phyloP scores from a whole-genome alignment of 139 green algal species.

The Astrephomene gubernaculifera region DNA sequence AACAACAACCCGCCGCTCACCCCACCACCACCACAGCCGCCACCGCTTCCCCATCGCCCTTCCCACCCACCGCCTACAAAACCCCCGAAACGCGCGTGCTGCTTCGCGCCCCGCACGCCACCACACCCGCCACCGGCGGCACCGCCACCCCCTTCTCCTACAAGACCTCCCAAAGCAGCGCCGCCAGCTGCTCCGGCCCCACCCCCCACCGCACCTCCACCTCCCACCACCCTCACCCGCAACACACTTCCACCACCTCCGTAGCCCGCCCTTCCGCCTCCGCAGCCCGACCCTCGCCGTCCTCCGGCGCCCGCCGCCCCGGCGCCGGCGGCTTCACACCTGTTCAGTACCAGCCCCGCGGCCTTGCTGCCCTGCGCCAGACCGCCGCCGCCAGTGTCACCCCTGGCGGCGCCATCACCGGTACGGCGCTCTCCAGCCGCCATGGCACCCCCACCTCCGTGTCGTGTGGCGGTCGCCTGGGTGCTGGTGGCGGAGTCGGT shows the following conservation, averaged over 20 bases:
- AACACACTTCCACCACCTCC: not conserved
- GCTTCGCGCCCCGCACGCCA: too few relatives aligned
- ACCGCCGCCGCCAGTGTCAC: not conserved
- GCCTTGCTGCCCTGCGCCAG: not conserved
- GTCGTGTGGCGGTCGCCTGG: too few relatives aligned
- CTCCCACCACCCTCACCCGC: not conserved
- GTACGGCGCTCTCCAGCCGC: not conserved
- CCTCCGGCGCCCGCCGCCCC: not conserved
- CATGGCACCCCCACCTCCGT: not conserved
- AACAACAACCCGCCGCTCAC: too few relatives aligned
- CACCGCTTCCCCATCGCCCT: too few relatives aligned
- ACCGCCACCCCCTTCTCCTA: not conserved
- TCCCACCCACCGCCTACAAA: too few relatives aligned
- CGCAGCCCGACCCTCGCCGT: not conserved
- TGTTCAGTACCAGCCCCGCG: constrained; percentile 5
- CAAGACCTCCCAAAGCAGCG: not conserved
- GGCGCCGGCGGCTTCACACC: too few relatives aligned
- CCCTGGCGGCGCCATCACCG: not conserved
- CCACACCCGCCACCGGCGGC: too few relatives aligned
- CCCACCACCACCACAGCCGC: too few relatives aligned
- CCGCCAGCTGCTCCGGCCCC: not conserved
- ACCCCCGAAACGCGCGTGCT: too few relatives aligned
- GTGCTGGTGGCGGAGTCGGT: not conserved
- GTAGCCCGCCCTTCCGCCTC: not conserved
- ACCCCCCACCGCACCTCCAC: not conserved